Evolutionary conservation across 2,329 filamentous ascomycete genomes (phyloP).

Genomic region (Fusarium continuum): DNA sequence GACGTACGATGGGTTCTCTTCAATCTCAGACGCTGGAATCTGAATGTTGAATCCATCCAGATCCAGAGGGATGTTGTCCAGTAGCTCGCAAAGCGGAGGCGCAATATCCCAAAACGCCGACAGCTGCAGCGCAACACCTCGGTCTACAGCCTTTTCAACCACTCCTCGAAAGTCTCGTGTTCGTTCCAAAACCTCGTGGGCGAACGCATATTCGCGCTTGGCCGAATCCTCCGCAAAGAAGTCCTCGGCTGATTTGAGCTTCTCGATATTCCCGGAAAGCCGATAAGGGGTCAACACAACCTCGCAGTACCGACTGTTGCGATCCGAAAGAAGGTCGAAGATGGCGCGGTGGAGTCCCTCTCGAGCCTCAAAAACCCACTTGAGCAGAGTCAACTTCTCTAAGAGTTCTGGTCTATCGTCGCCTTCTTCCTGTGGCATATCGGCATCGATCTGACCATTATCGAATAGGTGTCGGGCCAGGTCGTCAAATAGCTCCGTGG

Average conservation of each 20-base stretch:
- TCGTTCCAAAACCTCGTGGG: constrained; percentile 76
- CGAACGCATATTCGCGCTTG: constrained; percentile 75
- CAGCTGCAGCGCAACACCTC: constrained; percentile 89
- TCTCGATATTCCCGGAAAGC: constrained; percentile 78
- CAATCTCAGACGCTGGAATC: constrained; percentile 81
- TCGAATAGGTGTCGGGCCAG: constrained; percentile 77
- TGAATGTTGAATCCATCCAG: constrained; percentile 72
- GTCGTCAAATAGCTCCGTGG: constrained; percentile 80
- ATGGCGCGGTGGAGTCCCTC: constrained; percentile 86
- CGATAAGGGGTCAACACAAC: constrained; percentile 85
- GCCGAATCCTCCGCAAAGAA: constrained; percentile 85
- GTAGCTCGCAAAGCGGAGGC: constrained; percentile 77
- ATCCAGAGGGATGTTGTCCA: constrained; percentile 78
- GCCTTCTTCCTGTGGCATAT: constrained; percentile 91
- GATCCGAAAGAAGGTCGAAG: constrained; percentile 84
- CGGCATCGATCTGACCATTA: constrained; percentile 70
- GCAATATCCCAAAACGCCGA: constrained; percentile 99
- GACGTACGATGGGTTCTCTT: constrained; percentile 85
- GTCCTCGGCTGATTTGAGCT: constrained; percentile 77
- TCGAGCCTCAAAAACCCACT: constrained; percentile 97
- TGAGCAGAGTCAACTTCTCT: constrained; percentile 92
- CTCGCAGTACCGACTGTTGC: constrained; percentile 85
- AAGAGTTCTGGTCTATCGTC: constrained; percentile 93
- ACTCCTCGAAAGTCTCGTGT: constrained; percentile 80
- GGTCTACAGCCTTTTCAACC: constrained; percentile 84